Conservation (phyloP, 2,329 filamentous ascomycete species). For the Phyllosticta citribraziliensis region DNA sequence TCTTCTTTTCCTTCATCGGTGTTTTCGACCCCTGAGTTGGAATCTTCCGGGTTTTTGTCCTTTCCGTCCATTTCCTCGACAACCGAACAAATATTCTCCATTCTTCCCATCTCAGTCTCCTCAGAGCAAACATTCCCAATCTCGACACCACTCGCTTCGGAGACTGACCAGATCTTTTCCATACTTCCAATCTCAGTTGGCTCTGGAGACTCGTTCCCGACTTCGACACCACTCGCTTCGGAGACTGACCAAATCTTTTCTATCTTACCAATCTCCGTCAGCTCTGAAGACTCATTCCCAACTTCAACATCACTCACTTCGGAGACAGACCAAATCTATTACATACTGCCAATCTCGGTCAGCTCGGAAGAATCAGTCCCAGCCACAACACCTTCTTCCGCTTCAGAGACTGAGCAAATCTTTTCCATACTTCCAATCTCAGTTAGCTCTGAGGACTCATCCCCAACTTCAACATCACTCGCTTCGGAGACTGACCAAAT, state of each 20-base stretch:
- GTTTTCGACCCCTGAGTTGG: not conserved
- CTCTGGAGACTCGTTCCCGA: not conserved
- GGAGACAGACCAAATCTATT: not conserved
- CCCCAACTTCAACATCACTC: not conserved
- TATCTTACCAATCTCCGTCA: not conserved
- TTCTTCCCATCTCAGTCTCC: not conserved
- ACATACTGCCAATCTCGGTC: not conserved
- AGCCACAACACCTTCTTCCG: not conserved
- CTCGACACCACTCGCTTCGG: not conserved
- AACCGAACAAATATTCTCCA: not conserved
- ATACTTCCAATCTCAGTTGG: not conserved
- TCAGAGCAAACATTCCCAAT: not conserved
- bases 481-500: not conserved
- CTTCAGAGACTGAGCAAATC: not conserved
- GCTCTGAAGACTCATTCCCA: not conserved
- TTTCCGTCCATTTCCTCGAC: not conserved
- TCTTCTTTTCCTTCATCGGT: not conserved
- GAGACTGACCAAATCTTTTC: not conserved
- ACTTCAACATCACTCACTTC: not conserved
- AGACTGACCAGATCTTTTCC: not conserved
- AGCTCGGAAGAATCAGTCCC: not conserved
- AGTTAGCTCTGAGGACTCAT: not conserved
- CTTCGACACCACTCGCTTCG: not conserved
- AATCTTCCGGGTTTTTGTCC: not conserved
- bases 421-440: not conserved